phyloP scores from a whole-genome alignment of 176 grass and related monocot species.

The Triticum aestivum region IWGSC_CS_RefSeq_v2.1 NC_057804.1:612004591-612005090 shows the following conservation, averaged over 20 bases:
- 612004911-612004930: neutral
- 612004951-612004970: neutral
- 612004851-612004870: conserved; percentile 75
- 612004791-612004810: conserved; percentile 93
- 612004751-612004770: conserved; percentile 80
- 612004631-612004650: neutral
- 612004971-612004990: neutral
- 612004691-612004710: conserved; percentile 81
- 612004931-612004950: neutral
- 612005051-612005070: conserved; percentile 76
- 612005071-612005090: conserved; percentile 68
- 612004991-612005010: neutral
- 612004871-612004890: conserved; percentile 54
- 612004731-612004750: conserved; percentile 69
- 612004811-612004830: conserved; percentile 85
- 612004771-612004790: conserved; percentile 74
- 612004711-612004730: conserved; percentile 76
- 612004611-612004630: neutral
- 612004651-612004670: neutral
- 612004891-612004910: neutral
- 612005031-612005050: conserved; percentile 74
- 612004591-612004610: neutral
- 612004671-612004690: conserved; percentile 41
- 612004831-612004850: conserved; percentile 92
- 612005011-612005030: neutral